phyloP scores from a whole-genome alignment of 148 eudicot species.

The Mesembryanthemum crystallinum region DNA sequence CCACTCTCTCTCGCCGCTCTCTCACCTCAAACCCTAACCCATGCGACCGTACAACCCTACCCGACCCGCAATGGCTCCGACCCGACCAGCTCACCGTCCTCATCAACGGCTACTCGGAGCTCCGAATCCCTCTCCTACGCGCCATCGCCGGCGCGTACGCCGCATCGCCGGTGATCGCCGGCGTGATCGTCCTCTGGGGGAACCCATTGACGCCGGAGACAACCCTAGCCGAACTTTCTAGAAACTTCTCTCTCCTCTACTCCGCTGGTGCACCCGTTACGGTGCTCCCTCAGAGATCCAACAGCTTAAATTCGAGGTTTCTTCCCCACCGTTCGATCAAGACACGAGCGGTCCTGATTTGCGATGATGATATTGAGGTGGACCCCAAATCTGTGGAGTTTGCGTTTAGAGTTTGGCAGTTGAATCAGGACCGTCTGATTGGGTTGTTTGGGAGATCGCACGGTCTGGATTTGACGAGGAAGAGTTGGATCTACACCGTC shows the following conservation, averaged over 20 bases:
- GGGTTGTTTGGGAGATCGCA: conserved; percentile 85
- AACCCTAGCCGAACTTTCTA: conserved; percentile 51
- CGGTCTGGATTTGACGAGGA: conserved; percentile 45
- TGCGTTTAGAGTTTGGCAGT: conserved; percentile 54
- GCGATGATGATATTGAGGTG: conserved; percentile 75
- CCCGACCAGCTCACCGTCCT: conserved; percentile 67
- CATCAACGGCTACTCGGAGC: conserved; percentile 76
- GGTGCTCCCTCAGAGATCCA: conserved; percentile 45
- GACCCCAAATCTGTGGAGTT: conserved; percentile 53
- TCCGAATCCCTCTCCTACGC: conserved; percentile 61
- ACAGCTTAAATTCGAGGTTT: conserved; percentile 66
- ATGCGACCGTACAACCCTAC: conserved; percentile 36
- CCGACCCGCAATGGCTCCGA: conserved; percentile 38
- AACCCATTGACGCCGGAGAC: conserved; percentile 53
- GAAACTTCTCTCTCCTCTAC: conserved; percentile 45
- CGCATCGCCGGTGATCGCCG: conserved; percentile 42
- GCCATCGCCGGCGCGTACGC: conserved; percentile 66
- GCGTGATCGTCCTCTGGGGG: conserved; percentile 64
- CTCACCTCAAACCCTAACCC: conserved; percentile 25
- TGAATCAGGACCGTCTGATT: conserved; percentile 45
- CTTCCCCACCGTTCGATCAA: conserved; percentile 58
- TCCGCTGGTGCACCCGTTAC: conserved; percentile 46
- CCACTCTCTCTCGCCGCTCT: conserved; percentile 17
- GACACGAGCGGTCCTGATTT: conserved; percentile 68
- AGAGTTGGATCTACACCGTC: conserved; percentile 77